phyloP scores from a whole-genome alignment of 2,329 filamentous ascomycete species.

The Botrytis hyacinthi region DNA sequence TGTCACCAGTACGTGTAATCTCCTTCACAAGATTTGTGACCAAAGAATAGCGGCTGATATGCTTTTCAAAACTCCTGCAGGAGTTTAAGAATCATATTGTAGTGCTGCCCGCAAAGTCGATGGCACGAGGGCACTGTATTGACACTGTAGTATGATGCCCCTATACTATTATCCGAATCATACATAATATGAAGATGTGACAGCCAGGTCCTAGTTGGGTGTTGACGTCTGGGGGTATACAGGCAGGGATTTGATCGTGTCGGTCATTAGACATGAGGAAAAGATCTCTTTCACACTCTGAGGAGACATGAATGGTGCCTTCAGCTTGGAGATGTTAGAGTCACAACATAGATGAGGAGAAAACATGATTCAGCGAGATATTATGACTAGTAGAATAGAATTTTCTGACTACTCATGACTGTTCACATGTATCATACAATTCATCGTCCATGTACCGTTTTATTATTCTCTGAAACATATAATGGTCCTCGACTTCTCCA shows the following conservation, averaged over 20 bases:
- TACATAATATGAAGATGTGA: background rate
- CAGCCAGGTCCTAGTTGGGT: background rate
- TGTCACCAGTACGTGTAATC: background rate
- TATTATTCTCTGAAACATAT: background rate
- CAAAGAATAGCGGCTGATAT: no score
- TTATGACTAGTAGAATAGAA: background rate
- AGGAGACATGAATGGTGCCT: background rate
- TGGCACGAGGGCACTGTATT: background rate
- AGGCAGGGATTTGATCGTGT: background rate
- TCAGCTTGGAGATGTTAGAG: background rate
- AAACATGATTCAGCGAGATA: background rate
- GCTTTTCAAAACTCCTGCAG: no score
- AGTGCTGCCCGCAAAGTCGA: background rate
- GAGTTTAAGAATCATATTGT: background rate
- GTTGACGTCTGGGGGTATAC: background rate
- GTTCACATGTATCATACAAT: background rate
- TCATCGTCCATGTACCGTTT: background rate
- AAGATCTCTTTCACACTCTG: background rate
- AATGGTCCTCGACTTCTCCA: background rate
- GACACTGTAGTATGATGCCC: background rate
- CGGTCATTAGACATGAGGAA: background rate
- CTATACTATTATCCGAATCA: background rate
- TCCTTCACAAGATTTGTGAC: accelerated
- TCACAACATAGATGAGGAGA: background rate
- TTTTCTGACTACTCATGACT: background rate